Evolutionary conservation across 2,329 filamentous ascomycete species (phyloP).

Genomic region (Fusarium sp.): DNA sequence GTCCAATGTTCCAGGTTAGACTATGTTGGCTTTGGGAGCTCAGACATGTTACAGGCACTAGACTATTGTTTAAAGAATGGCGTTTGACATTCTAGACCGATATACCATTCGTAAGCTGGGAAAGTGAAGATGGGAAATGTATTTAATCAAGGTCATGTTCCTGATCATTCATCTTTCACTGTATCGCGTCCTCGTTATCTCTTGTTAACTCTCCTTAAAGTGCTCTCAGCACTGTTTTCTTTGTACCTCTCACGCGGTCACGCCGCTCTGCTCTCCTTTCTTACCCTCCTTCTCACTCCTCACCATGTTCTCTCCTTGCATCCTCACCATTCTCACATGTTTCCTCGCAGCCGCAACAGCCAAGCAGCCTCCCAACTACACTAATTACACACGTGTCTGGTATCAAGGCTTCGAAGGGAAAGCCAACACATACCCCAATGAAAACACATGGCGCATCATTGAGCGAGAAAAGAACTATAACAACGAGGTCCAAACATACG

Average conservation of each 20-base stretch:
- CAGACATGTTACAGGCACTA: conserved; percentile 20
- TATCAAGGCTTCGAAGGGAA: conserved; percentile 59
- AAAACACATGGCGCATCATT: conserved; percentile 59
- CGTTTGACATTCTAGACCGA: conserved; percentile 23
- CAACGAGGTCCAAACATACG: conserved; percentile 66
- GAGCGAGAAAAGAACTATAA: conserved; percentile 61
- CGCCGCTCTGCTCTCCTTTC: conserved; percentile 19
- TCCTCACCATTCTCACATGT: conserved; percentile 48
- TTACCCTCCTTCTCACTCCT: not conserved
- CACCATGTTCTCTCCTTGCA: conserved; percentile 44
- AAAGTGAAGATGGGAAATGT: not conserved
- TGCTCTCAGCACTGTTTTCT: not conserved
- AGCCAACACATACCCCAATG: conserved; percentile 52
- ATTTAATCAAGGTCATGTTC: not conserved
- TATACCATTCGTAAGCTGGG: conserved; percentile 4
- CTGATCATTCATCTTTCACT: too few species aligned
- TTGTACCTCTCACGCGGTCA: conserved; percentile 4
- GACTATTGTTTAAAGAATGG: conserved; percentile 11
- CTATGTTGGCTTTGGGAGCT: not conserved
- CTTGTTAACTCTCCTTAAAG: conserved; percentile 10
- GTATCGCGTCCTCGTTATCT: not conserved
- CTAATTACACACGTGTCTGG: conserved; percentile 58
- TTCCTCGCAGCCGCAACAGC: conserved; percentile 54
- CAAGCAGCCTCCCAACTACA: conserved; percentile 56
- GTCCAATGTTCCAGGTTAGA: not conserved